Evolutionary conservation across 148 eudicot genomes (phyloP).

Genomic region (Persicaria tinctoria): DNA sequence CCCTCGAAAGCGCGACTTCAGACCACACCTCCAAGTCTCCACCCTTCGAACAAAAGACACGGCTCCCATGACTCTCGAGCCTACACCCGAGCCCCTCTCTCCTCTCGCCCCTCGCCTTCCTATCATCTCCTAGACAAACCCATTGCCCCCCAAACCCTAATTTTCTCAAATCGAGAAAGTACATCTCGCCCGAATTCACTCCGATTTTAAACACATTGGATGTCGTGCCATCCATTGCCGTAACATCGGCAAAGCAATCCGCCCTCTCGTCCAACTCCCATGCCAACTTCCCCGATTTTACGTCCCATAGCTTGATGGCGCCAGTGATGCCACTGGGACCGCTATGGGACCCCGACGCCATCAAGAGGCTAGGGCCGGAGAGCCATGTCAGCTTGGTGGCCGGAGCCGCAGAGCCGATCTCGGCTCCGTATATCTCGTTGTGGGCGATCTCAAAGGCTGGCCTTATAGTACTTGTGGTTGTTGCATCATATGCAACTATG

Average conservation of each 20-base stretch:
- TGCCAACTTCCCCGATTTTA: slow-evolving; percentile 63
- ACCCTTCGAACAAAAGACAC: slow-evolving; percentile 61
- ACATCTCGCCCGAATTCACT: slow-evolving; percentile 77
- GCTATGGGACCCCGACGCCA: slow-evolving; percentile 93
- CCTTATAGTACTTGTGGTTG: slow-evolving; percentile 31
- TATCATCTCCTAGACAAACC: slow-evolving; percentile 64
- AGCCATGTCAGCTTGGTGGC: slow-evolving; percentile 80
- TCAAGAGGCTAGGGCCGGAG: slow-evolving; percentile 49
- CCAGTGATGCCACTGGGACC: slow-evolving; percentile 81
- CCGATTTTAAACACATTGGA: slow-evolving; percentile 73
- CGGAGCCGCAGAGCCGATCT: slow-evolving; percentile 71
- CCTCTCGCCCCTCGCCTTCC: slow-evolving; percentile 43
- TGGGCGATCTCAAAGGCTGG: slow-evolving; percentile 57
- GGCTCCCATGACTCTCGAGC: slow-evolving; percentile 61
- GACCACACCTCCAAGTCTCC: slow-evolving; percentile 81
- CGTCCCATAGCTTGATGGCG: slow-evolving; percentile 75
- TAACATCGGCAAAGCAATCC: slow-evolving; percentile 88
- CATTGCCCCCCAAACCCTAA: slow-evolving; percentile 40
- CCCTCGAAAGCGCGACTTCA: slow-evolving; percentile 32
- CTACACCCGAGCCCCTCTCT: slow-evolving; percentile 75
- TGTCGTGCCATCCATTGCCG: slow-evolving; percentile 39
- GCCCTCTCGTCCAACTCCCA: slow-evolving; percentile 70
- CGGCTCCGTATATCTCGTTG: slow-evolving; percentile 80
- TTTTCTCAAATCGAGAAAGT: slow-evolving; percentile 56
- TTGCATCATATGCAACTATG: slow-evolving; percentile 68